Base-by-base conservation (phyloP, 257 asterid species). In the Penstemon davidsonii region DNA sequence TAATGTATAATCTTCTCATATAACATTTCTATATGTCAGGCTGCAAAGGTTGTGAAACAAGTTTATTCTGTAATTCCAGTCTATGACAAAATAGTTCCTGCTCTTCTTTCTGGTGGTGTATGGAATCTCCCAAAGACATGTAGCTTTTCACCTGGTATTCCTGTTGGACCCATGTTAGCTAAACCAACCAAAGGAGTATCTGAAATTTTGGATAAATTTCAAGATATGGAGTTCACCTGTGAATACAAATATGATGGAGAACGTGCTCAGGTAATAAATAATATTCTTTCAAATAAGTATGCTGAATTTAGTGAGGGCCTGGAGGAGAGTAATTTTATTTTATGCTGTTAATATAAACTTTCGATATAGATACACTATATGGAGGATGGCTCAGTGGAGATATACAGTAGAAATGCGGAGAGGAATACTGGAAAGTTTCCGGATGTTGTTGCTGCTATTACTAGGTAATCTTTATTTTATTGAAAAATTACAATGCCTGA, bases 161-260 rank as follows among this genome's bases (percentile, higher is more conserved):
- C 96, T 4, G 81, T 94, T 62, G 97, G 99, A 37, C 96, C 97
- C 80, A 94, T 94, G 97, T 83, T 94, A 72, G 99, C 99, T 76
- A 94, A 94, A 82, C 90, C 97, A 70, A 91, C 97, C 33, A 91
- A 91, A 82, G 96, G 95, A 64, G 97, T 94, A 67, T 84, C 92
- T 70, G 97, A 94, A 82, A 94, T 94, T 67, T 80, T 94, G 76
- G 97, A 94, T 9, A 94, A 88, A 83, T 94, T 91, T 82, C 95
- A 94, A 65, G 86, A 86, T 71, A 84, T 79, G 87, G 96, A 85
- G 76, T 94, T 72, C 83, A 91, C 99, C 42, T 91, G 97, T 75
- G 99, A 94, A 82, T 94, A 94, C 88, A 94, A 94, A 79, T 94
- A 94, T 64, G 99, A 94, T 42, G 98, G 99, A 70, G 97, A 94